These are phyloP conservation scores for Phytophthora sp. DNA, from an alignment of 352 stramenopile genomes.

Conservation along the genomic window DNA sequence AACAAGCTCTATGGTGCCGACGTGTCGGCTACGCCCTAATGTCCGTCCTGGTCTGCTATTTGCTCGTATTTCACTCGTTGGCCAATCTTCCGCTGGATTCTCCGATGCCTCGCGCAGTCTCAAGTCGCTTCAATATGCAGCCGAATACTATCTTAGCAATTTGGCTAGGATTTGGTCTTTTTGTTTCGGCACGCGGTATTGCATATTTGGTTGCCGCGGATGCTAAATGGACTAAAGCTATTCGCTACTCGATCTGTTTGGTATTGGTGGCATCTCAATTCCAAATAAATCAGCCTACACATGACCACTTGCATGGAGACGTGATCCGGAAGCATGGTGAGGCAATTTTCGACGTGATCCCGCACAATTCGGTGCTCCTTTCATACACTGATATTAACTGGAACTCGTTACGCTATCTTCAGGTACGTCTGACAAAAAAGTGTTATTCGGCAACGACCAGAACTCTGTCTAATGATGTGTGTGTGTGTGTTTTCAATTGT, in stretches of 20 bases:
- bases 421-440: slow-evolving; percentile 23
- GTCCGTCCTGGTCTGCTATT: slow-evolving; percentile 73
- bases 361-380: slow-evolving; percentile 56
- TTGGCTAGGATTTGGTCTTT: slow-evolving; percentile 76
- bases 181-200: slow-evolving; percentile 8
- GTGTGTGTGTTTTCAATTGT: not conserved
- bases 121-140: slow-evolving; percentile 91
- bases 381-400: slow-evolving; percentile 88
- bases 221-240: not conserved
- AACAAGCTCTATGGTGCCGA: not conserved
- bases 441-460: no score
- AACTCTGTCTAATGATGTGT: no score
- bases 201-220: not conserved
- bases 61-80: slow-evolving; percentile 92
- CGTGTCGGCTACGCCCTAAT: slow-evolving; percentile 41
- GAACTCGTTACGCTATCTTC: slow-evolving; percentile 80
- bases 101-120: slow-evolving; percentile 88
- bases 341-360: slow-evolving; percentile 52
- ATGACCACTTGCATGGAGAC: slow-evolving; percentile 18
- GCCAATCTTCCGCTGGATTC: slow-evolving; percentile 91
- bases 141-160: slow-evolving; percentile 89
- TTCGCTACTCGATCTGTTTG: slow-evolving; percentile 24
- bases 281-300: slow-evolving; percentile 3
- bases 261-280: slow-evolving; percentile 23
- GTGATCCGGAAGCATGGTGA: slow-evolving; percentile 44